phyloP scores from a whole-genome alignment of 352 stramenopile genomes.

The Globisporangium mamillatum region DNA sequence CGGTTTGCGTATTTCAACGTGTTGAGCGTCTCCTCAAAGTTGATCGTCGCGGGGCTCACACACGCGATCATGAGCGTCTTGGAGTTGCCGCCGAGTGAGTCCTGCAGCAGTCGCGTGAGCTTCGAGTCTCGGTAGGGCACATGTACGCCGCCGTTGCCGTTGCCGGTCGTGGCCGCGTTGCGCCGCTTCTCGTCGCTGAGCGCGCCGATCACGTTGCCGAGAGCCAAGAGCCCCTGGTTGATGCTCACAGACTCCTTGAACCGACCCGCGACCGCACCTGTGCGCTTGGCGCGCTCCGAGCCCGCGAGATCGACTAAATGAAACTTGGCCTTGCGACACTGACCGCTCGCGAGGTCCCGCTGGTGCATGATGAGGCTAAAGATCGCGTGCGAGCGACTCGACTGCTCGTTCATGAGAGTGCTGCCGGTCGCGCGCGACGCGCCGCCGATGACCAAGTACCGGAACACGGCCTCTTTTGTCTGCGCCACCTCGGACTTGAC shows the following conservation, averaged over 20 bases:
- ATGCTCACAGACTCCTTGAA: constrained; percentile 96
- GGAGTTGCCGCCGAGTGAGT: constrained; percentile 86
- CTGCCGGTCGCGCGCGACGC: constrained; percentile 79
- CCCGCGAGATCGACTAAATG: constrained; percentile 95
- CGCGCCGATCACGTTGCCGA: constrained; percentile 95
- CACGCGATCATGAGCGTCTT: constrained; percentile 92
- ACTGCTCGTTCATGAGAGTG: constrained; percentile 91
- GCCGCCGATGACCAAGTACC: constrained; percentile 74
- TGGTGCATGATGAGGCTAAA: constrained; percentile 88
- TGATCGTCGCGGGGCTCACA: constrained; percentile 71
- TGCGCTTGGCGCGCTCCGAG: constrained; percentile 93
- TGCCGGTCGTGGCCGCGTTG: constrained; percentile 1
- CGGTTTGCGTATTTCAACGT: constrained; percentile 98
- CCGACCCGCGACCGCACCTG: constrained; percentile 78
- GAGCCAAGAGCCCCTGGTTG: constrained; percentile 93
- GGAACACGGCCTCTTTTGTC: constrained; percentile 78
- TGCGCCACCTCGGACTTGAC: constrained; percentile 81
- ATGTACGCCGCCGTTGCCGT: constrained; percentile 37
- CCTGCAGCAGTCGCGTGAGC: constrained; percentile 85
- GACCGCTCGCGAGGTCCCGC: constrained; percentile 31
- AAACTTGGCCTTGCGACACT: constrained; percentile 86
- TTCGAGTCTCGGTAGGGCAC: constrained; percentile 92
- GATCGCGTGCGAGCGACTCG: constrained; percentile 88
- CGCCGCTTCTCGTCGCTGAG: constrained; percentile 90
- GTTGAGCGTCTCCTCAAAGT: constrained; percentile 96